A percentile compares a stretch with the other conserved stretches of the same genome.
phyloP scores from a whole-genome alignment of 257 asterid species.

The Solanum etuberosum region DNA sequence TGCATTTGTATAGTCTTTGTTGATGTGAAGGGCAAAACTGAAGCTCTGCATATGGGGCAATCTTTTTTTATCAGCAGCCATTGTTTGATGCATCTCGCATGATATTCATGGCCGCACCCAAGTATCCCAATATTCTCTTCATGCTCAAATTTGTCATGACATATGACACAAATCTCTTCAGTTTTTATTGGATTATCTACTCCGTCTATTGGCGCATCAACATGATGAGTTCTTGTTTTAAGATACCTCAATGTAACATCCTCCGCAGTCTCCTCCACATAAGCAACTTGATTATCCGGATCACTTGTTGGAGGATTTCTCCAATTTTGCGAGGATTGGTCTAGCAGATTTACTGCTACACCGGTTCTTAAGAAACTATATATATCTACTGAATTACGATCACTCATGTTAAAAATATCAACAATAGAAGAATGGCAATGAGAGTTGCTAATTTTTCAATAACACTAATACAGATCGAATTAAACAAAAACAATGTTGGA shows the following conservation, averaged over 20 bases:
- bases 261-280: too few relatives aligned
- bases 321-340: too few relatives aligned
- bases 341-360: too few relatives aligned
- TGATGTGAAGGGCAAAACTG: too few relatives aligned
- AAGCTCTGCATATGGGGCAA: neutral
- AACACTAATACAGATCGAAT: neutral
- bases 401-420: too few relatives aligned
- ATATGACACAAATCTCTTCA: too few relatives aligned
- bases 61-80: neutral
- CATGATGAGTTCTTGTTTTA: too few relatives aligned
- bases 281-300: too few relatives aligned
- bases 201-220: neutral
- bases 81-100: neutral
- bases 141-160: neutral
- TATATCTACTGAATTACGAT: too few relatives aligned
- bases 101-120: neutral
- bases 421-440: neutral
- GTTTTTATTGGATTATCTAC: neutral
- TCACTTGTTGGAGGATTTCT: too few relatives aligned
- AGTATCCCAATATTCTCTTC: neutral
- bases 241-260: too few relatives aligned
- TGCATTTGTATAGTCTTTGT: neutral
- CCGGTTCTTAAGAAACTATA: too few relatives aligned
- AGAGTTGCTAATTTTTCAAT: neutral
- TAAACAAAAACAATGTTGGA: neutral